Percentiles rank a stretch among this genome's conserved stretches.
These are phyloP conservation scores for Udeniomyces megalosporus DNA, from an alignment of 768 basidiomycete species.

Conservation along the genomic window DNA sequence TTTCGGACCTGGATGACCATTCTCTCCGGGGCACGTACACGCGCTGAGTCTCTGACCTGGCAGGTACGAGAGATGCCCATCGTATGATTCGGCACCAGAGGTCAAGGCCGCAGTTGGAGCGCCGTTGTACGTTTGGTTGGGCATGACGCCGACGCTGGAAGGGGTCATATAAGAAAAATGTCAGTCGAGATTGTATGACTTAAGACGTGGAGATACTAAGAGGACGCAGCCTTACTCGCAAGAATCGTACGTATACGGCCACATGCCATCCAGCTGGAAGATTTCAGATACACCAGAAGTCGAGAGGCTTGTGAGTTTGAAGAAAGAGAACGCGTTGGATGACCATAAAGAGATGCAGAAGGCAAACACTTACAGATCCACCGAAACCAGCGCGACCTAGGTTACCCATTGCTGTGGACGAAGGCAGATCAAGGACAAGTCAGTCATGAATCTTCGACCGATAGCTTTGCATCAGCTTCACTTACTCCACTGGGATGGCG, in stretches of 20 bases:
- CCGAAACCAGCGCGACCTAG: conserved; percentile 63
- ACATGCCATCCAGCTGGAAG: conserved; percentile 14
- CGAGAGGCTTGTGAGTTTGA: neutral
- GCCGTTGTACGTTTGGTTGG: conserved; percentile 59
- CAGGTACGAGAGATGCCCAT: conserved; percentile 55
- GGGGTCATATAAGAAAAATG: too few relatives aligned
- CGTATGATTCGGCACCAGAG: conserved; percentile 43
- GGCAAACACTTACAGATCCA: neutral
- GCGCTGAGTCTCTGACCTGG: conserved; percentile 66
- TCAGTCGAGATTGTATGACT: too few relatives aligned
- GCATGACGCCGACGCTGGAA: conserved; percentile 51
- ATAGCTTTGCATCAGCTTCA: neutral
- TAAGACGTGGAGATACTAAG: too few relatives aligned
- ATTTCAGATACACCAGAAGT: neutral
- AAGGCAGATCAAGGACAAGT: conserved; percentile 23
- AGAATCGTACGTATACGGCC: conserved; percentile 33
- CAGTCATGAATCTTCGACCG: too few relatives aligned
- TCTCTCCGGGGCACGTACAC: conserved; percentile 73
- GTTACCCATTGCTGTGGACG: conserved; percentile 49
- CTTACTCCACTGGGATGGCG: neutral
- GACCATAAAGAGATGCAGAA: neutral
- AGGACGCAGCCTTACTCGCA: conserved; percentile 62
- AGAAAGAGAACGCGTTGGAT: neutral
- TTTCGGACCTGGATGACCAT: conserved; percentile 66
- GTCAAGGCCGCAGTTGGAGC: conserved; percentile 44